Base-by-base conservation (phyloP, 2,329 filamentous ascomycete species). In the Claviceps sorghi region DNA sequence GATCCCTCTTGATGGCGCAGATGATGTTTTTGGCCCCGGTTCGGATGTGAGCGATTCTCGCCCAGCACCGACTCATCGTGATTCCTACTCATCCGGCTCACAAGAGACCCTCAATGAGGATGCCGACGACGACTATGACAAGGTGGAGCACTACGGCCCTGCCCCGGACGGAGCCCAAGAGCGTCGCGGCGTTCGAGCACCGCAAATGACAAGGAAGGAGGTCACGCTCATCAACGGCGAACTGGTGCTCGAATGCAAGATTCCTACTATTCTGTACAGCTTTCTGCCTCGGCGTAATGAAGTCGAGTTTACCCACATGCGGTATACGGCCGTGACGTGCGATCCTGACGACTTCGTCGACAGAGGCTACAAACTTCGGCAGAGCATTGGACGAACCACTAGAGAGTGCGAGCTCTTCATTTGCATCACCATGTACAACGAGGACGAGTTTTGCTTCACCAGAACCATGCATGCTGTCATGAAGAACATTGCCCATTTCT, bases 381-480 rank as follows among this genome's bases (percentile, higher is more conserved):
- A 97, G 68, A 88, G 87, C 63, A 88, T 96, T 55, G 89, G 89
- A 46, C 78, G 74, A 53, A 95, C 87, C 1, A 74, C 83, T 30
- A 82, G 93, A 56, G 90, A 97, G 67, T 97, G 91, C 0, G 93
- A 98, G 68, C 73, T 98, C 8, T 93, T 97, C 66, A 95, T 98
- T 61, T 95, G 90, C 65, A 76, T 98, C 56, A 98, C 93, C 60
- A 97, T 97, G 93, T 97, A 96, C 73, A 98, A 98, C 68, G 93
- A 98, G 69, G 87, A 96, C 68, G 93, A 97, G 65, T 88, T 95
- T 61, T 82, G 89, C 64, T 98, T 98, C 61, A 96, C 93, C 7
- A 82, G 93, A 47, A 98, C 93, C 1, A 97, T 98, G 91, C 88
- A 97, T 66, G 93, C 91, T 52, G 88, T 98, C 53, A 95, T 98